Percentiles rank a stretch among this genome's conserved stretches.
phyloP scores from a whole-genome alignment of 371 early-diverging fungal species.

The Circinella umbellata region DNA sequence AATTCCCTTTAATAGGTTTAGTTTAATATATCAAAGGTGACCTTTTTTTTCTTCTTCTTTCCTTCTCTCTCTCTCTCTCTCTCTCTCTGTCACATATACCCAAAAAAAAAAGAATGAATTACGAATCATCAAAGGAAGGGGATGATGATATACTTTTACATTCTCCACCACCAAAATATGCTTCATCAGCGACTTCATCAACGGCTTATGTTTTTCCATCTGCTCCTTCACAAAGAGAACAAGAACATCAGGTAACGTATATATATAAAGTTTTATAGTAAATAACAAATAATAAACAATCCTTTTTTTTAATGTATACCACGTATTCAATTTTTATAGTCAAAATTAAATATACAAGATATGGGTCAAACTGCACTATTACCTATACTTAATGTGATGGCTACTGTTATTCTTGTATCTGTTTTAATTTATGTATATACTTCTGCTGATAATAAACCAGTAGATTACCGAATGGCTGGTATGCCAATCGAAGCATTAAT shows the following conservation, averaged over 20 bases:
- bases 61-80: background rate
- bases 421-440: slow-evolving; percentile 18
- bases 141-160: background rate
- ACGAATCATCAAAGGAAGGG: background rate
- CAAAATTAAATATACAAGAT: background rate
- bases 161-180: background rate
- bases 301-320: too few species aligned
- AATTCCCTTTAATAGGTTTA: background rate
- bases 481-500: slow-evolving; percentile 27
- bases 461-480: slow-evolving; percentile 25
- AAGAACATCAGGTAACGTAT: background rate
- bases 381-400: slow-evolving; percentile 16
- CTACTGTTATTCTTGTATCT: slow-evolving; percentile 12
- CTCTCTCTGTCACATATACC: too few species aligned
- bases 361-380: slow-evolving; percentile 3
- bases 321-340: too few species aligned
- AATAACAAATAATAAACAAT: too few species aligned
- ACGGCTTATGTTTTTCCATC: background rate
- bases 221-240: background rate
- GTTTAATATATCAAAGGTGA: background rate
- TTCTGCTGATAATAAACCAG: slow-evolving; percentile 25
- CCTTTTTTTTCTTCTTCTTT: background rate
- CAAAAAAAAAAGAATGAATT: too few species aligned
- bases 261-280: too few species aligned
- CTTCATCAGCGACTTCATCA: background rate